Percentiles rank a stretch among this genome's conserved stretches.
Conservation (phyloP, 345 rosid species). For the Clausena lansium region DNA sequence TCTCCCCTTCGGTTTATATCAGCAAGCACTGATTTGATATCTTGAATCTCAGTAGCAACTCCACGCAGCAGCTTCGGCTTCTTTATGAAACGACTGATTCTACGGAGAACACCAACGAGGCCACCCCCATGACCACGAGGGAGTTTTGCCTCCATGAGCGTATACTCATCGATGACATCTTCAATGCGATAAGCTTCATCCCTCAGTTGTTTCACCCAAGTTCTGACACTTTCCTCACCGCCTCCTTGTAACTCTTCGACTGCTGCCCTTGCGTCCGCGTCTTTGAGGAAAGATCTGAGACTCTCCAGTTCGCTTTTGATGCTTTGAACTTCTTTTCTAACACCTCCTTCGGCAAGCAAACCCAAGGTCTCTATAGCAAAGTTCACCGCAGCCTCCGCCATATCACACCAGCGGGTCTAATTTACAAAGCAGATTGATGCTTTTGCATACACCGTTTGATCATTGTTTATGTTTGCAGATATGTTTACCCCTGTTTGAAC, state of each 20-base stretch:
- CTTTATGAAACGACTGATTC: not conserved
- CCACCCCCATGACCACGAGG: not conserved
- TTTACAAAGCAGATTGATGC: no score
- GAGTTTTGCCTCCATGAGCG: not conserved
- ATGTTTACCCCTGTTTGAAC: no score
- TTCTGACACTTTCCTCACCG: no score
- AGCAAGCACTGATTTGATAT: not conserved
- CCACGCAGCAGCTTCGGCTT: not conserved
- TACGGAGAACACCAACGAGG: not conserved
- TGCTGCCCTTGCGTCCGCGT: no score
- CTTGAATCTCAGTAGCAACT: slow-evolving; percentile 14
- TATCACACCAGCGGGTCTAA: not conserved
- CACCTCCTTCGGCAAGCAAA: not conserved
- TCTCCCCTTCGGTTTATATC: slow-evolving; percentile 5
- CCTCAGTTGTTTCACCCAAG: no score
- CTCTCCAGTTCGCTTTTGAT: no score
- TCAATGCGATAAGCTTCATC: slow-evolving; percentile 16
- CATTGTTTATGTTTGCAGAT: no score
- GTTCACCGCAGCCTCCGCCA: slow-evolving; percentile 1
- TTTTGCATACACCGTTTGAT: no score
- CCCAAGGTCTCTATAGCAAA: not conserved
- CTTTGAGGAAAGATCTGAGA: no score
- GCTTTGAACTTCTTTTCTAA: no score
- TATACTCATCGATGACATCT: slow-evolving; percentile 23
- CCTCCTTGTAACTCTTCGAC: no score